Evolutionary conservation across 768 basidiomycete genomes (phyloP).

Genomic region (Hericium erinaceus): DNA sequence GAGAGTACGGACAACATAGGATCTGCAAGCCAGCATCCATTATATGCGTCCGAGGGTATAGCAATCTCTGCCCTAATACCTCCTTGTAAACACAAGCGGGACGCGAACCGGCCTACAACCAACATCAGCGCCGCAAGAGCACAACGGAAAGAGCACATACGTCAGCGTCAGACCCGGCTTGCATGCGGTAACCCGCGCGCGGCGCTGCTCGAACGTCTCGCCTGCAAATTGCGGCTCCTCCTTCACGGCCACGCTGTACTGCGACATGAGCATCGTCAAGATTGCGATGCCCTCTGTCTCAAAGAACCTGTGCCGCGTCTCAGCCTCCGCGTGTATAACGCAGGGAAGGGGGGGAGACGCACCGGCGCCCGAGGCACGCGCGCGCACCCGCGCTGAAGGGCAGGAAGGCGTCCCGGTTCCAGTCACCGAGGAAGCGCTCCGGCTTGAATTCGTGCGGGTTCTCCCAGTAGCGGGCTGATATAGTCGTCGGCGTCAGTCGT

Average conservation of each 20-base stretch:
- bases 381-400: slow-evolving; percentile 20
- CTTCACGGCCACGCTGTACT: slow-evolving; percentile 38
- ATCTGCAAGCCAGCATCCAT: too few species aligned
- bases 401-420: slow-evolving; percentile 24
- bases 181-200: slow-evolving; percentile 12
- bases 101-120: slow-evolving; percentile 8
- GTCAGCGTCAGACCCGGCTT: neutral
- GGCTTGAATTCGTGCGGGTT: slow-evolving; percentile 39
- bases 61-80: neutral
- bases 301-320: slow-evolving; percentile 29
- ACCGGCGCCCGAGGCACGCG: slow-evolving; percentile 16
- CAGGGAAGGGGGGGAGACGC: neutral
- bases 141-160: neutral
- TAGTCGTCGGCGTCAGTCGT: neutral
- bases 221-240: slow-evolving; percentile 37
- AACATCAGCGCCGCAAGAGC: too few species aligned
- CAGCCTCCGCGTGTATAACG: neutral
- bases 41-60: too few species aligned
- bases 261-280: slow-evolving; percentile 35
- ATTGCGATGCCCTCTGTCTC: slow-evolving; percentile 41
- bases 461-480: slow-evolving; percentile 44
- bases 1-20: too few species aligned
- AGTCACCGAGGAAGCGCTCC: slow-evolving; percentile 25
- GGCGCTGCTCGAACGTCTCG: slow-evolving; percentile 37
- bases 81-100: slow-evolving; percentile 14